Base-by-base conservation (phyloP, 108 stramenopile genomes). In the Nitzschia sp. region DNA sequence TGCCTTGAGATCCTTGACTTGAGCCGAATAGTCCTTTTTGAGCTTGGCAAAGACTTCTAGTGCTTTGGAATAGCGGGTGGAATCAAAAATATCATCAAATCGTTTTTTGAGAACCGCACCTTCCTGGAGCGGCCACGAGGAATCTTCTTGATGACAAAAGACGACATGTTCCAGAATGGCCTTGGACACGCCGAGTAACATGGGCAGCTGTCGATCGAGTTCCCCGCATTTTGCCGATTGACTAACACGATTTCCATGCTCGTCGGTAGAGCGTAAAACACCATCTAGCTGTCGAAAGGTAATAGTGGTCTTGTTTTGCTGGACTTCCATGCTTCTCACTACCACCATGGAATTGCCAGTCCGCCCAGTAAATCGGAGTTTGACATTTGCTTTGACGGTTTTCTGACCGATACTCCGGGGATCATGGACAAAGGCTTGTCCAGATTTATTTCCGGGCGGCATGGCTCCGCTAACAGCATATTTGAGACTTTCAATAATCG, bases 61-160 rank as follows among this genome's bases (percentile, higher is more conserved):
- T 0, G 99, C 99, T 94, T 98, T 82, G 80, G 92, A 45, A 48
- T 81, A 81, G 5, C 80, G 80, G 3, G 97, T 95, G 18, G 93
- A 92, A 74, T 99, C 99, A 76, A 99, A 99, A 51, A 99, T 99
- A 71, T 99, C 99, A 81, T 99, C 99, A 80, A 99, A 99, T 47
- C 92, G 89, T 71, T 98, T 97, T 82, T 99, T 99, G 5, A 99
- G 81, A 27, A 97, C 94, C 11, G 97, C 94, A 26, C 97, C 95
- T 71, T 99, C 99, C 77, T 94, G 90, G 46, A 94, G 60, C 19
- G 95, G 95, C 95, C 95, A 96, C 98, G 98, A 70, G 95, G 26
- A 24, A 15, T 54, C 48, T 42, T 51, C 64, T 32, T 66, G 51
- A 29, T 72, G 71, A 38, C 77, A 72, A 33, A 78, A 78, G 23